A percentile compares a stretch with the other conserved stretches of the same genome.
Conservation (phyloP, 1,139 yeast species). For the Diutina pseudorugosa region DNA sequence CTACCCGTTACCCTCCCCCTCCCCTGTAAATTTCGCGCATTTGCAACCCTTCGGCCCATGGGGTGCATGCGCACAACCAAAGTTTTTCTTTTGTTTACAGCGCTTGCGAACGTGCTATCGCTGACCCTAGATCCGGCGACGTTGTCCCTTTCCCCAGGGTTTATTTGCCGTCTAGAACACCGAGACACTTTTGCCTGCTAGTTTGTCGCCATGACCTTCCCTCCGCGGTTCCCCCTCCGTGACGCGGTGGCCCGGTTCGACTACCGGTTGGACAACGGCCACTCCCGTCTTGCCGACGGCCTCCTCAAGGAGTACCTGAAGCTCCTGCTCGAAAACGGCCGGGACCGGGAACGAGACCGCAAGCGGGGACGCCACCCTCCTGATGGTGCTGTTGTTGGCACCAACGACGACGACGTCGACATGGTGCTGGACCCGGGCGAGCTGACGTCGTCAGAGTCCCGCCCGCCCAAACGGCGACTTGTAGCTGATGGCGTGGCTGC, state of each 20-base stretch:
- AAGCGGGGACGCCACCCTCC: background rate
- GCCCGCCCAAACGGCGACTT: background rate
- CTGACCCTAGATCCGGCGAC: background rate
- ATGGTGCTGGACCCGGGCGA: constrained; percentile 1
- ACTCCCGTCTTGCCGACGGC: background rate
- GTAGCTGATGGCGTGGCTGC: background rate
- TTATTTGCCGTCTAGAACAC: too few relatives aligned
- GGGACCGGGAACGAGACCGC: background rate
- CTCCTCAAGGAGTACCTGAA: background rate
- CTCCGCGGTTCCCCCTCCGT: constrained; percentile 1
- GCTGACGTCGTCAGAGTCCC: background rate
- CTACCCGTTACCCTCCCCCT: too few relatives aligned
- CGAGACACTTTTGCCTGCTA: background rate
- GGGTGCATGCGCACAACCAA: background rate
- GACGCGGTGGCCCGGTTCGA: background rate
- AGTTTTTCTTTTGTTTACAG: background rate
- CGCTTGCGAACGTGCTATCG: background rate
- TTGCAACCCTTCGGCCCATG: background rate
- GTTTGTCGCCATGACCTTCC: background rate
- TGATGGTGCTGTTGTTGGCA: background rate
- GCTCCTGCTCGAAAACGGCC: background rate
- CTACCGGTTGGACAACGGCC: constrained; percentile 1
- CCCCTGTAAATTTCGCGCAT: background rate
- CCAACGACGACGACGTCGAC: background rate
- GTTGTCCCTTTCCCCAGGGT: too few relatives aligned